A percentile compares a stretch with the other conserved stretches of the same genome.
Evolutionary conservation across 2,329 filamentous ascomycete genomes (phyloP).

Genomic region (Fusarium transvaalense): DNA sequence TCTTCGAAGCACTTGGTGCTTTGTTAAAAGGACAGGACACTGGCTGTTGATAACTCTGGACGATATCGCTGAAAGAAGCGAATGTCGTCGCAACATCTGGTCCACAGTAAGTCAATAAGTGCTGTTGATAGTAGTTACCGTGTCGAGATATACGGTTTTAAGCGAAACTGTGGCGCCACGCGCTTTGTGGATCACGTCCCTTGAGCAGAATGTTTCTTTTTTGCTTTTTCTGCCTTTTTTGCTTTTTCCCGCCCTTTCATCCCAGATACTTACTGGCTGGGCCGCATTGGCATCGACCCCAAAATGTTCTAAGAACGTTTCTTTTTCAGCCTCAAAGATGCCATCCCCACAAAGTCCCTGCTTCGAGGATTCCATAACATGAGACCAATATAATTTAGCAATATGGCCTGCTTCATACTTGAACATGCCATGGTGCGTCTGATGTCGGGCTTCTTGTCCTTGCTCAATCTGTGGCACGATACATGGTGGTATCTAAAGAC

Average conservation of each 20-base stretch:
- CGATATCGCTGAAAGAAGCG: conserved; percentile 7
- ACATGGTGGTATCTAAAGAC: conserved; percentile 43
- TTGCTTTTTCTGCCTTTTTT: background rate
- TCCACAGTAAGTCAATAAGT: conserved; percentile 23
- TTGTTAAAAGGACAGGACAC: background rate
- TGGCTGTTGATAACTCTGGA: background rate
- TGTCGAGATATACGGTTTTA: conserved; percentile 25
- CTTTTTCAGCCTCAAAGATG: conserved; percentile 46
- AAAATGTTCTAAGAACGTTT: conserved; percentile 32
- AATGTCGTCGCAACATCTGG: conserved; percentile 20
- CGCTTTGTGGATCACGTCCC: conserved; percentile 42
- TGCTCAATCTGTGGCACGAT: conserved; percentile 44
- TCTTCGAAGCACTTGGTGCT: conserved; percentile 1
- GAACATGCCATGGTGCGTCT: conserved; percentile 17
- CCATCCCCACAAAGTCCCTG: conserved; percentile 29
- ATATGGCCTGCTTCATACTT: conserved; percentile 25
- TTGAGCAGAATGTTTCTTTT: conserved; percentile 13
- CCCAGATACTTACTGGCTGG: conserved; percentile 43
- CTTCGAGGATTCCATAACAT: conserved; percentile 2
- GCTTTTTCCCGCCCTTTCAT: conserved; percentile 34
- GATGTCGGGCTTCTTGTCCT: conserved; percentile 37
- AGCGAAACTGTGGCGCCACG: conserved; percentile 39
- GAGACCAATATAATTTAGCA: conserved; percentile 15
- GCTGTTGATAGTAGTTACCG: background rate
- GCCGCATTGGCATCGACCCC: conserved; percentile 41